Evolutionary conservation across 2,329 filamentous ascomycete genomes (phyloP).

Genomic region (Hymenoscyphus albidus): DNA sequence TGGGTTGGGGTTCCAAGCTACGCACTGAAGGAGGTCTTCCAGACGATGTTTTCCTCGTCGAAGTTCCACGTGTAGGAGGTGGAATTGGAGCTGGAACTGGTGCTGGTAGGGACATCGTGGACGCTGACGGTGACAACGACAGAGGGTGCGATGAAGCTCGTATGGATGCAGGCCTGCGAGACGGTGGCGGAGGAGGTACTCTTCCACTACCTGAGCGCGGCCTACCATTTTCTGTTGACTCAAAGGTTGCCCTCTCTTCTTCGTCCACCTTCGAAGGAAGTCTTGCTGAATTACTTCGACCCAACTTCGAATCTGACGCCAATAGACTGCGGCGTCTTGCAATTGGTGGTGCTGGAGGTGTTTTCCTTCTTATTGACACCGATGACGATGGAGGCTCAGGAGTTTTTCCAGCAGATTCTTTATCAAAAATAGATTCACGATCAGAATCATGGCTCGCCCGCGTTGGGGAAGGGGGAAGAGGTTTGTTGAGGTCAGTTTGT

Average conservation of each 20-base stretch:
- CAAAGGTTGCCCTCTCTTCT: conserved; percentile 20
- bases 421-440: conserved; percentile 50
- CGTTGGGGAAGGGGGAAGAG: conserved; percentile 53
- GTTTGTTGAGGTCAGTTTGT: conserved; percentile 55
- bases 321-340: conserved; percentile 34
- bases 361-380: conserved; percentile 33
- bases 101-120: conserved; percentile 34
- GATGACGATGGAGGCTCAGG: conserved; percentile 42
- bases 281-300: conserved; percentile 24
- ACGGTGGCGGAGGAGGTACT: conserved; percentile 35
- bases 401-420: conserved; percentile 49
- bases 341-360: conserved; percentile 41
- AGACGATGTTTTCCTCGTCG: conserved; percentile 17
- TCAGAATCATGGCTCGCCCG: conserved; percentile 43
- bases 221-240: conserved; percentile 13
- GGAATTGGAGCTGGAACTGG: conserved; percentile 32
- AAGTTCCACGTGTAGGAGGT: conserved; percentile 36
- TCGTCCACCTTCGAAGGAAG: conserved; percentile 32
- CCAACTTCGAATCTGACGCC: conserved; percentile 28
- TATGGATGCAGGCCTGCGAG: conserved; percentile 29
- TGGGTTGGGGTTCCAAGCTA: conserved; percentile 26
- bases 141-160: conserved; percentile 23
- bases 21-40: conserved; percentile 27
- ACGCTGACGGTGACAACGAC: conserved; percentile 30
- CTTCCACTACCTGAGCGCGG: conserved; percentile 22